Evolutionary conservation across 257 asterid species (phyloP).

Genomic region (Mitragyna speciosa): DNA sequence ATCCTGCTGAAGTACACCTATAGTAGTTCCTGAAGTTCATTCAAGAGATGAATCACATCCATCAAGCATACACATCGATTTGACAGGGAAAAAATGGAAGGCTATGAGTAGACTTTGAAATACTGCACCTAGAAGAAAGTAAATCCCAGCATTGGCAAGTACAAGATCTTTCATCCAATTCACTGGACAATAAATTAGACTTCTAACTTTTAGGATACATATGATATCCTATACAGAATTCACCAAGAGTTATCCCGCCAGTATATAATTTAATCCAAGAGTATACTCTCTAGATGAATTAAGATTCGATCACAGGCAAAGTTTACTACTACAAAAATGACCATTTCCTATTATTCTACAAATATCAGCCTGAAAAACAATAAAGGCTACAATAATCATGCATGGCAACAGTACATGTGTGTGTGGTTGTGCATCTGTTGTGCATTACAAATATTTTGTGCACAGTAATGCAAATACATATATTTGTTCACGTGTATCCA

Average conservation of each 20-base stretch:
- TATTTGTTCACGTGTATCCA: neutral
- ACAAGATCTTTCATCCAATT: neutral
- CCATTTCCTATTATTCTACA: neutral
- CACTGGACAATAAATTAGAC: no score
- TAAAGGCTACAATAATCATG: neutral
- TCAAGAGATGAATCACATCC: conserved; percentile 6
- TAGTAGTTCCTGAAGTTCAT: conserved; percentile 76
- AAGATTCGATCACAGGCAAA: no score
- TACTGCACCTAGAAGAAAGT: neutral
- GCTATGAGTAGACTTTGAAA: neutral
- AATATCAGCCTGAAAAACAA: neutral
- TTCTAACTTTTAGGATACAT: no score
- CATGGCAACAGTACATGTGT: neutral
- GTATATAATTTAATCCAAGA: neutral
- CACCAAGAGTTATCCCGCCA: neutral
- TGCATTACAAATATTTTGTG: neutral
- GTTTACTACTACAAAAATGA: neutral
- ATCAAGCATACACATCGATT: conserved; percentile 1
- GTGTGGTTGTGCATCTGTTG: no score
- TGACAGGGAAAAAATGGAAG: neutral
- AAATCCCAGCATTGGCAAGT: neutral
- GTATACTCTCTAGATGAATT: neutral
- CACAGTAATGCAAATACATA: neutral
- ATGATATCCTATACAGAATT: neutral
- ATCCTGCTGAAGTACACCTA: conserved; percentile 86